A percentile compares a stretch with the other conserved stretches of the same genome.
These are phyloP conservation scores for Podaxis sp. DNA, from an alignment of 768 basidiomycete species.

Conservation along the genomic window DNA sequence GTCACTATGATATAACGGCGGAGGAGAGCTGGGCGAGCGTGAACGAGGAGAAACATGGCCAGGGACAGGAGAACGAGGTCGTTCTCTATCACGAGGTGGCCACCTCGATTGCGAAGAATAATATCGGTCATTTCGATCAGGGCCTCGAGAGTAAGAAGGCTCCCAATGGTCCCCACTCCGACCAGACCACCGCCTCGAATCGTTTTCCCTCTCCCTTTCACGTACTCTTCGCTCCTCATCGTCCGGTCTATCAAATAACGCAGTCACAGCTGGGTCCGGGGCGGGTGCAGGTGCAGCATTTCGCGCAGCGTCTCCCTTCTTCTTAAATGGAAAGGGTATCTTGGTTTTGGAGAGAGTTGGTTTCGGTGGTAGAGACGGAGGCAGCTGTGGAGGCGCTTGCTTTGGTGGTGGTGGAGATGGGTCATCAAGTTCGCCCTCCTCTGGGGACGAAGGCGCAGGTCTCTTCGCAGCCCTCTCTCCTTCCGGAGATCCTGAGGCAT, in stretches of 20 bases:
- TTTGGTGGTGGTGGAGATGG: conserved; percentile 20
- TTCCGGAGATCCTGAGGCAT: conserved; percentile 52
- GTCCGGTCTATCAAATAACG: conserved; percentile 36
- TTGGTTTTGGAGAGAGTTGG: conserved; percentile 38
- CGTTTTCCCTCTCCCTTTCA: conserved; percentile 28
- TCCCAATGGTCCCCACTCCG: conserved; percentile 38
- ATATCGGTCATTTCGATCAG: conserved; percentile 13
- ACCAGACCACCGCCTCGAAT: conserved; percentile 22
- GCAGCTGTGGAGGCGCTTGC: conserved; percentile 23
- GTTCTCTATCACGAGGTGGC: conserved; percentile 22
- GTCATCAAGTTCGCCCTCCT: conserved; percentile 84
- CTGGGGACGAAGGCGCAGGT: conserved; percentile 62
- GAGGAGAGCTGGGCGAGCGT: conserved; percentile 16
- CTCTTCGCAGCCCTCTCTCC: conserved; percentile 54
- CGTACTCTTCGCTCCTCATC: conserved; percentile 43
- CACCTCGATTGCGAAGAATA: conserved; percentile 8
- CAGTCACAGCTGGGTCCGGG: conserved; percentile 17
- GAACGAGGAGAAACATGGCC: conserved; percentile 22
- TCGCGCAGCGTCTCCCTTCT: conserved; percentile 31
- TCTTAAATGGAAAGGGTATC: conserved; percentile 79
- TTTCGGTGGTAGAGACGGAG: conserved; percentile 34
- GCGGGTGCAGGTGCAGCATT: conserved; percentile 6
- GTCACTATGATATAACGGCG: conserved; percentile 24
- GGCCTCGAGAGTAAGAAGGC: conserved; percentile 11
- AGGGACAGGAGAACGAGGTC: conserved; percentile 27